phyloP scores from a whole-genome alignment of 116 monocot species.

The Papilionanthe hybrid region DNA sequence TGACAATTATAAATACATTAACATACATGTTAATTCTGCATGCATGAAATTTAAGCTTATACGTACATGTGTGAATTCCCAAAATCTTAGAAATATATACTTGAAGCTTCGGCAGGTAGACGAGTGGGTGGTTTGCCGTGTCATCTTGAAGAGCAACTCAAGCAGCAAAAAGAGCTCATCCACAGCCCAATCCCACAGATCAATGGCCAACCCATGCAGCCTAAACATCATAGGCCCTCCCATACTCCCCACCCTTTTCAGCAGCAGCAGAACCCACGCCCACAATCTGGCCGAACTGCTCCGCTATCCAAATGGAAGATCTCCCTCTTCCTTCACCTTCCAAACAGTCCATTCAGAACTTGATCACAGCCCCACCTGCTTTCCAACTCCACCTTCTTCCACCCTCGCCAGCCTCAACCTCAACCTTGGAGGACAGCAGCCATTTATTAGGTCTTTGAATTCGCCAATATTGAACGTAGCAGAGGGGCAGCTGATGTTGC shows the following conservation, averaged over 20 bases:
- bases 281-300: slow-evolving; percentile 18
- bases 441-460: background rate
- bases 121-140: slow-evolving; percentile 90
- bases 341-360: slow-evolving; percentile 36
- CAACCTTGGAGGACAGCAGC: slow-evolving; percentile 33
- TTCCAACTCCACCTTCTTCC: slow-evolving; percentile 1
- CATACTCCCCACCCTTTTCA: slow-evolving; percentile 20
- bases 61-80: background rate
- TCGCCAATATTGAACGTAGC: background rate
- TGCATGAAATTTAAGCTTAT: background rate
- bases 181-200: slow-evolving; percentile 19
- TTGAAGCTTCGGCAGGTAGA: slow-evolving; percentile 14
- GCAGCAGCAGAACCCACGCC: slow-evolving; percentile 28
- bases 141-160: slow-evolving; percentile 71
- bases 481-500: background rate
- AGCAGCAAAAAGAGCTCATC: slow-evolving; percentile 52
- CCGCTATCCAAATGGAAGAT: slow-evolving; percentile 3
- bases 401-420: slow-evolving; percentile 43
- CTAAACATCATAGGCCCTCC: slow-evolving; percentile 22
- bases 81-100: background rate
- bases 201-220: slow-evolving; percentile 23
- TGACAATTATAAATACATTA: no score
- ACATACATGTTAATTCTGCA: no score
- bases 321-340: slow-evolving; percentile 19
- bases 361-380: slow-evolving; percentile 8